phyloP scores from a whole-genome alignment of 2,329 filamentous ascomycete species.

The Talaromyces islandicus region DNA sequence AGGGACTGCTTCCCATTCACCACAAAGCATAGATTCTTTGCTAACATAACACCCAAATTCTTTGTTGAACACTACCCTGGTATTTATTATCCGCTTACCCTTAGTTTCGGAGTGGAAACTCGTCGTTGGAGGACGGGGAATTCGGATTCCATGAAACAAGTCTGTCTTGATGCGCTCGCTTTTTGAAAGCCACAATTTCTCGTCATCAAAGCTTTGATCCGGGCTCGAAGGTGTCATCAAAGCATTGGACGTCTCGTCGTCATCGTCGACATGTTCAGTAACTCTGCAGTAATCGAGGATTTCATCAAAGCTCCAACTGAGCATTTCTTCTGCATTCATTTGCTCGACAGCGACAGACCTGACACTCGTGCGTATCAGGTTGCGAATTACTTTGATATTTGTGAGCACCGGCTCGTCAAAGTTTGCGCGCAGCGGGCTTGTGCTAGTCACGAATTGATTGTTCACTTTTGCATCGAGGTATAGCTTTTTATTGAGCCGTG shows the following conservation, averaged over 20 bases:
- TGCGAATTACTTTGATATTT: neutral
- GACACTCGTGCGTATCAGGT: conserved; percentile 46
- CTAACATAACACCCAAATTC: conserved; percentile 50
- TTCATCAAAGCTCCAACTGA: conserved; percentile 46
- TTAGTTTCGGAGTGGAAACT: conserved; percentile 35
- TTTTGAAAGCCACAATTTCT: conserved; percentile 51
- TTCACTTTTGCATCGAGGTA: conserved; percentile 57
- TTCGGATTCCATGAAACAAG: conserved; percentile 52
- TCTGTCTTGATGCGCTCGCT: conserved; percentile 54
- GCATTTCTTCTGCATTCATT: conserved; percentile 51
- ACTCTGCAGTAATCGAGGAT: conserved; percentile 17
- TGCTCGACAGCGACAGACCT: conserved; percentile 47
- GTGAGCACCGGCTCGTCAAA: neutral
- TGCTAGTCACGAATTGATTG: conserved; percentile 43
- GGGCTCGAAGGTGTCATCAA: neutral
- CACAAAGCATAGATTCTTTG: conserved; percentile 51
- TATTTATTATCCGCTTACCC: conserved; percentile 50
- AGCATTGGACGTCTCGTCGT: too few species aligned
- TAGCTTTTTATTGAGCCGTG: conserved; percentile 55
- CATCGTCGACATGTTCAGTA: neutral
- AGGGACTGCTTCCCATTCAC: conserved; percentile 50
- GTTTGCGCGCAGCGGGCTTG: neutral
- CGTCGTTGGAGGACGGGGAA: conserved; percentile 18
- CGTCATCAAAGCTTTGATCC: conserved; percentile 30
- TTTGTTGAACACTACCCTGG: conserved; percentile 47